A percentile compares a stretch with the other conserved stretches of the same genome.
phyloP scores from a whole-genome alignment of 495 filamentous ascomycete genomes.

The Chlorociboria aeruginascens region DNA sequence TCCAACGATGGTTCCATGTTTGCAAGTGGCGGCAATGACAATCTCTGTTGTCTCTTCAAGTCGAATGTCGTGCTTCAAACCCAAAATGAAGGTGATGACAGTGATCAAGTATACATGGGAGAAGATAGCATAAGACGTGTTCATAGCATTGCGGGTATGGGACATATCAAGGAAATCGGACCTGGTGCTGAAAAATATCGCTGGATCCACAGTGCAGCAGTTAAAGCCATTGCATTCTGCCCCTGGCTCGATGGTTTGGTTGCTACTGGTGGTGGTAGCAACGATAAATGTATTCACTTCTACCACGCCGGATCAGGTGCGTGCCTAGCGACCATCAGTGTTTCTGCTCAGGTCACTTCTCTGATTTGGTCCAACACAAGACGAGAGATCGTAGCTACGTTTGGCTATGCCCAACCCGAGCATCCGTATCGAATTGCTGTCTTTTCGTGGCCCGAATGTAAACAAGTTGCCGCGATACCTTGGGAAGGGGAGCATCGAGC shows the following conservation, averaged over 20 bases:
- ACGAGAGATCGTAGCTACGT: slow-evolving; percentile 82
- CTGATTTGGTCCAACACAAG: slow-evolving; percentile 82
- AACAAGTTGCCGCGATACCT: slow-evolving; percentile 77
- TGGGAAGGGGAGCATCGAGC: slow-evolving; percentile 76
- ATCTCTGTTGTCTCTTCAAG: slow-evolving; percentile 73
- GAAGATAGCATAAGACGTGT: slow-evolving; percentile 11
- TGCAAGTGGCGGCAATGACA: slow-evolving; percentile 89
- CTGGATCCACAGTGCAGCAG: slow-evolving; percentile 73
- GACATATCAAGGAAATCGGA: slow-evolving; percentile 19
- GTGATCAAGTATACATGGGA: slow-evolving; percentile 2
- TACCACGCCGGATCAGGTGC: slow-evolving; percentile 80
- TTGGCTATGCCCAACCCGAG: slow-evolving; percentile 91
- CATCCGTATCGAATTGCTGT: slow-evolving; percentile 86
- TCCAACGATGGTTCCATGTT: slow-evolving; percentile 64
- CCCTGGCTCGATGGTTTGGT: slow-evolving; percentile 84
- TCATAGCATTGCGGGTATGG: slow-evolving; percentile 6
- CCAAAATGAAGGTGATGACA: not conserved
- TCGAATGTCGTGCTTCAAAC: slow-evolving; percentile 40
- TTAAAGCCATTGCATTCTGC: slow-evolving; percentile 96
- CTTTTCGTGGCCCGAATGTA: slow-evolving; percentile 90
- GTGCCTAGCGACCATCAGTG: slow-evolving; percentile 80
- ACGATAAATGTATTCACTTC: slow-evolving; percentile 93
- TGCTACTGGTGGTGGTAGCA: slow-evolving; percentile 85
- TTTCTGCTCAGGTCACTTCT: slow-evolving; percentile 85
- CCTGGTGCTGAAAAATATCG: slow-evolving; percentile 53